phyloP scores from a whole-genome alignment of 768 basidiomycete species.

The Lentinula sp. region DNA sequence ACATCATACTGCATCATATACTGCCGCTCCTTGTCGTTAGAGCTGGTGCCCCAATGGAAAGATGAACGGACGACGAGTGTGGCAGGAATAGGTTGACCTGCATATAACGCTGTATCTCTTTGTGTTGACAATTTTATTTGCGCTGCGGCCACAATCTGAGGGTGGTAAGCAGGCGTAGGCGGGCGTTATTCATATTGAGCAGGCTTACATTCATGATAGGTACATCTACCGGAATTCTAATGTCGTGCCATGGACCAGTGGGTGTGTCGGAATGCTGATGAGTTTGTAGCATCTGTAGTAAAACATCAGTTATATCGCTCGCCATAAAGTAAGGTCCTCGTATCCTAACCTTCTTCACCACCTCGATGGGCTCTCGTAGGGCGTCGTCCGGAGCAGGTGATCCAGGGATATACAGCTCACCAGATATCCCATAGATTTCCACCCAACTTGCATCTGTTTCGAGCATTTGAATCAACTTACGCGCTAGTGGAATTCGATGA shows the following conservation, averaged over 20 bases:
- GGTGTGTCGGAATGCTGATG: conserved; percentile 34
- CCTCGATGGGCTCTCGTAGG: conserved; percentile 23
- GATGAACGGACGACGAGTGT: conserved; percentile 62
- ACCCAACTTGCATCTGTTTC: conserved; percentile 65
- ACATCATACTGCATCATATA: conserved; percentile 76
- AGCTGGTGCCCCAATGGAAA: conserved; percentile 66
- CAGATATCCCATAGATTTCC: conserved; percentile 62
- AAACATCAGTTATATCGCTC: not conserved
- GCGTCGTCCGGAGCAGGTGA: conserved; percentile 22
- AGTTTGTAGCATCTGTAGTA: conserved; percentile 31
- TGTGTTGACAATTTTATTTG: conserved; percentile 42
- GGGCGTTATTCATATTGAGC: conserved; percentile 3
- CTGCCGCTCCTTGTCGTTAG: conserved; percentile 29
- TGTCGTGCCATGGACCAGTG: conserved; percentile 59
- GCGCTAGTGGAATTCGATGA: conserved; percentile 39
- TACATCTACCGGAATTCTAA: conserved; percentile 81
- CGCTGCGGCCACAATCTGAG: conserved; percentile 64
- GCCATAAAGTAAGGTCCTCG: not conserved
- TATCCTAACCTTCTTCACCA: conserved; percentile 25
- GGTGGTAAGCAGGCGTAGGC: conserved; percentile 6
- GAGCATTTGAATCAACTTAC: conserved; percentile 49
- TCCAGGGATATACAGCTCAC: conserved; percentile 56
- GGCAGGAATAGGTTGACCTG: conserved; percentile 81
- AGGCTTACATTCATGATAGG: conserved; percentile 71
- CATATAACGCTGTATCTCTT: conserved; percentile 55